A percentile compares a stretch with the other conserved stretches of the same genome.
Conservation (phyloP, 306 rosid genomes). For the Astragalus glycyphyllos region DNA sequence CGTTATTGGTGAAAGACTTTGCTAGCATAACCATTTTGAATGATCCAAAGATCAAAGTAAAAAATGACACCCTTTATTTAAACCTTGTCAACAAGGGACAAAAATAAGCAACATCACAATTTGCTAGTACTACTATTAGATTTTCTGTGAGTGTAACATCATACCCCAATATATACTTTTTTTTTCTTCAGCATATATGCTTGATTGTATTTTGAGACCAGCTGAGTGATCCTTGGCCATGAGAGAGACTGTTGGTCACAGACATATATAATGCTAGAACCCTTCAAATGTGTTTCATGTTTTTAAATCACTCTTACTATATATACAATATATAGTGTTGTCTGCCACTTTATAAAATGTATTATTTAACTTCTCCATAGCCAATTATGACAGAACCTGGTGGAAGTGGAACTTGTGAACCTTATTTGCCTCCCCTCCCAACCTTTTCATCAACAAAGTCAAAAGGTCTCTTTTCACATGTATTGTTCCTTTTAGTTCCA, state of each 20-base stretch:
- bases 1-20: too few relatives aligned
- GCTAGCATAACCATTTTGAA: too few relatives aligned
- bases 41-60: too few relatives aligned
- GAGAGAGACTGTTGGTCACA: slow-evolving; percentile 5
- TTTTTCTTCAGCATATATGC: slow-evolving; percentile 33
- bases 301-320: slow-evolving; percentile 29
- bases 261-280: slow-evolving; percentile 9
- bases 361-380: slow-evolving; percentile 38
- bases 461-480: slow-evolving; percentile 33
- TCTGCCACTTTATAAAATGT: slow-evolving; percentile 44
- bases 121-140: too few relatives aligned
- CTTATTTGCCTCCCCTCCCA: slow-evolving; percentile 7
- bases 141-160: background rate
- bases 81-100: background rate
- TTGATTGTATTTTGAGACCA: background rate
- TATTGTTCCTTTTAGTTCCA: background rate
- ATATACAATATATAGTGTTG: background rate
- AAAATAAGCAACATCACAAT: background rate
- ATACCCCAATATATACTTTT: too few relatives aligned
- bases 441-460: slow-evolving; percentile 19
- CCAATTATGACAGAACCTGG: slow-evolving; percentile 37
- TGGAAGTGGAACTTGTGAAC: slow-evolving; percentile 41
- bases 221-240: too few relatives aligned
- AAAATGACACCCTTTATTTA: background rate
- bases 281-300: slow-evolving; percentile 1